These are phyloP conservation scores for Colletotrichum sp. DNA, from an alignment of 2,329 filamentous ascomycete genomes.

Conservation along the genomic window DNA sequence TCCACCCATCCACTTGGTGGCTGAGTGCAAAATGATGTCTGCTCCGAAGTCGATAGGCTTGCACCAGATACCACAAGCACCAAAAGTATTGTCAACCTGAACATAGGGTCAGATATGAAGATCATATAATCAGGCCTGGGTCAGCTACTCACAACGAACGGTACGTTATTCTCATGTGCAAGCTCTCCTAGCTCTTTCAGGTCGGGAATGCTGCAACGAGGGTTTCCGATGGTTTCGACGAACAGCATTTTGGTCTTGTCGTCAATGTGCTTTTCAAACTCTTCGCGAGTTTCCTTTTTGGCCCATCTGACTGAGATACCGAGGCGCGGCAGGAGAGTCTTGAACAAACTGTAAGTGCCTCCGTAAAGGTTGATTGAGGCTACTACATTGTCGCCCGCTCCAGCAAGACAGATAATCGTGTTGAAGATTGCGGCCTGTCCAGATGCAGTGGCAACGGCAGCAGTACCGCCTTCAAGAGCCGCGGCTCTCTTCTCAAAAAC, in stretches of 20 bases:
- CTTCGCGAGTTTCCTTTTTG: constrained; percentile 84
- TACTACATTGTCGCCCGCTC: constrained; percentile 94
- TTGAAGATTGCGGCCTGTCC: constrained; percentile 74
- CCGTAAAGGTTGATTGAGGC: constrained; percentile 91
- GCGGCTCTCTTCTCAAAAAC: constrained; percentile 96
- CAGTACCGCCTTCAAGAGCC: constrained; percentile 87
- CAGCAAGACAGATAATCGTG: constrained; percentile 86
- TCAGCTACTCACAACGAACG: constrained; percentile 21
- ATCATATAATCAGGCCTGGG: neutral
- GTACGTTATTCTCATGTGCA: constrained; percentile 46
- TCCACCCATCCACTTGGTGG: constrained; percentile 76
- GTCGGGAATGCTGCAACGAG: constrained; percentile 81
- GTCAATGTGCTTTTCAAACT: constrained; percentile 85
- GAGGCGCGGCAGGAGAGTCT: constrained; percentile 62
- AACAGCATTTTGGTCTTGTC: constrained; percentile 92
- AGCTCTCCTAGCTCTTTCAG: constrained; percentile 68
- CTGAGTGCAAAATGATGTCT: constrained; percentile 73
- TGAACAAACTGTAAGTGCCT: constrained; percentile 96
- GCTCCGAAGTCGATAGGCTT: constrained; percentile 71
- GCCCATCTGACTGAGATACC: constrained; percentile 52
- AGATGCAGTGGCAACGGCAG: constrained; percentile 81
- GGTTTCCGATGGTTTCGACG: constrained; percentile 91
- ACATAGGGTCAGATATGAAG: neutral
- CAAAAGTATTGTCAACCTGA: constrained; percentile 71
- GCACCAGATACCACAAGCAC: constrained; percentile 69